Base-by-base conservation (phyloP, 2,329 filamentous ascomycete species). In the Diaporthe vaccinii region DNA sequence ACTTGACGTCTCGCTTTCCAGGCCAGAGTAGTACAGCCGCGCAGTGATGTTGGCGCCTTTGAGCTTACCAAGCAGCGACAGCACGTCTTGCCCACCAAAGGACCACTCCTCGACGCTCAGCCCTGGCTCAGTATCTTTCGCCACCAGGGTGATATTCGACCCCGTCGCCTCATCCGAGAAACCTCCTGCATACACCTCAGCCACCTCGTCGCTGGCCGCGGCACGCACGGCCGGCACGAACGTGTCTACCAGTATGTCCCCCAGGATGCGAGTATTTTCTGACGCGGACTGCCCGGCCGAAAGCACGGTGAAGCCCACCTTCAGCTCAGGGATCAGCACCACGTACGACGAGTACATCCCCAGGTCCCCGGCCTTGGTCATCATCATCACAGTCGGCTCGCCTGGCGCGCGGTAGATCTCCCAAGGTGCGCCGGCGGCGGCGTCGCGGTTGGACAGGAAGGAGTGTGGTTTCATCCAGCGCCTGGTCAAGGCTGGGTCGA, bases 371-470 rank as follows among this genome's bases (percentile, higher is more conserved):
- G 78, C 73, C 72, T 83, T 84, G 46, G 82, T 83, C 72, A 74
- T 70, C 72, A 74, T 74, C 72, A 74, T 70, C 3, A 74, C 41
- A 5, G 41, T 31, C 9, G 62, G 72, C 17, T 49, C 67, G 4
- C 55, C 67, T 3, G 69, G 71, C 14, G 75, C 67, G 41, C 72
- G 62, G 36, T 74, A 67, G 17, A 72, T 57, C 39, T 73, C 74
- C 86, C 86, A 88, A 1, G 87, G 87, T 39, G 83, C 83, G 9
- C 85, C 84, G 1, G 87, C 80, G 1, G 83, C 82, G 15, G 84
- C 82, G 53, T 79, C 75, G 0, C 84, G 77, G 44, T 85, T 84
- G 6, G 85, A 82, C 0, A 83, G 85, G 34, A 84, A 80, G 4
- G 82, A 78, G 0, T 78, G 77, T 0, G 87, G 86, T 69, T 86